These are phyloP conservation scores for Dalbergia oliveri DNA, from an alignment of 306 rosid genomes.

Conservation along the genomic window DNA sequence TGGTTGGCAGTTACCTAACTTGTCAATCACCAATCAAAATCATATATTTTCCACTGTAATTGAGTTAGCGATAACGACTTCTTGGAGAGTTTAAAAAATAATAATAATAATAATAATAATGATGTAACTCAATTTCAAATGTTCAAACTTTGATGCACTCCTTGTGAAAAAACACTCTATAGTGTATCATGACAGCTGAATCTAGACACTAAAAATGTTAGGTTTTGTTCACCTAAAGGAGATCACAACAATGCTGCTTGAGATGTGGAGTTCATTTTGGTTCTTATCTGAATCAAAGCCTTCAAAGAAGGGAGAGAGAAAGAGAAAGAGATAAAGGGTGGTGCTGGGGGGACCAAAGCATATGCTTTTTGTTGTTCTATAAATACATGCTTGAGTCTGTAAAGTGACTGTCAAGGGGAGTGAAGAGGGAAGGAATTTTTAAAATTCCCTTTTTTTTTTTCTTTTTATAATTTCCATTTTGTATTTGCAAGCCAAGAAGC, in stretches of 20 bases:
- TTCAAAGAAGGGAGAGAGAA: slow-evolving; percentile 22
- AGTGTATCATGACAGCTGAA: neutral
- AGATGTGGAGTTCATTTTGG: slow-evolving; percentile 31
- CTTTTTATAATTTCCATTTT: slow-evolving; percentile 31
- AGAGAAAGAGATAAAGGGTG: neutral
- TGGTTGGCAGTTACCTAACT: slow-evolving; percentile 34
- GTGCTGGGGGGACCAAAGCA: slow-evolving; percentile 47
- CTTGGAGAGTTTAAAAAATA: neutral
- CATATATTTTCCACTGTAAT: neutral
- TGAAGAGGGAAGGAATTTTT: slow-evolving; percentile 45
- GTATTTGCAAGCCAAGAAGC: slow-evolving; percentile 40
- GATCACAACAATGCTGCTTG: slow-evolving; percentile 42
- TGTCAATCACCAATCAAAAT: slow-evolving; percentile 10
- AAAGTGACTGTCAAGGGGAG: slow-evolving; percentile 39
- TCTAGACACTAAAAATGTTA: slow-evolving; percentile 39
- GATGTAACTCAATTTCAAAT: neutral
- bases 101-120: no score
- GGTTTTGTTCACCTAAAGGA: slow-evolving; percentile 41
- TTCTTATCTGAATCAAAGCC: slow-evolving; percentile 38
- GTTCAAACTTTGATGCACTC: slow-evolving; percentile 30
- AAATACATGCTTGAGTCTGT: slow-evolving; percentile 37
- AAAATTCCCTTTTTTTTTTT: slow-evolving; percentile 18
- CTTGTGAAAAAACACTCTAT: slow-evolving; percentile 16
- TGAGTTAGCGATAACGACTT: neutral
- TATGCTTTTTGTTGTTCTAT: slow-evolving; percentile 40